phyloP scores from a whole-genome alignment of 768 basidiomycete genomes.

The Trametes punicea region DNA sequence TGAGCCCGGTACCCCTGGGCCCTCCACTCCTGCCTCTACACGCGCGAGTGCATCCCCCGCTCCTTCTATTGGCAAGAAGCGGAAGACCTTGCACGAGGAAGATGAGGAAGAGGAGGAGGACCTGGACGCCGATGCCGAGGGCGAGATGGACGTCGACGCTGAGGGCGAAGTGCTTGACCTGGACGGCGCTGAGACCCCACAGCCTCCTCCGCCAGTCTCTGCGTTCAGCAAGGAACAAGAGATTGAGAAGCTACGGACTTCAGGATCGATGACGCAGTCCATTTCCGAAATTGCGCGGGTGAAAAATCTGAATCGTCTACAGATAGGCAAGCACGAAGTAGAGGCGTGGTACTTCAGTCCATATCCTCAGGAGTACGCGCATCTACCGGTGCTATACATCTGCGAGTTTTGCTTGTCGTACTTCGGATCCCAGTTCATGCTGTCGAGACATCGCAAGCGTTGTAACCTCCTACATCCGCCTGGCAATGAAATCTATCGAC shows the following conservation, averaged over 20 bases:
- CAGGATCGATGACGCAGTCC: conserved; percentile 98
- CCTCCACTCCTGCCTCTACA: conserved; percentile 25
- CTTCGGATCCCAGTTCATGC: conserved; percentile 88
- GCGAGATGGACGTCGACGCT: conserved; percentile 42
- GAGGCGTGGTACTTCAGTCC: conserved; percentile 99
- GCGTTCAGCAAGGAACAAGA: conserved; percentile 96
- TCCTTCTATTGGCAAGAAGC: conserved; percentile 56
- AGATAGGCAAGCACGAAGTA: conserved; percentile 95
- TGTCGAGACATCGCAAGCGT: conserved; percentile 85
- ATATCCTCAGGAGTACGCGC: conserved; percentile 97
- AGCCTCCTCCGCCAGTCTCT: conserved; percentile 49
- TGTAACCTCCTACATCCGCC: conserved; percentile 93
- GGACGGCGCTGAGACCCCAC: conserved; percentile 47
- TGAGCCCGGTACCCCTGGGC: conserved; percentile 24
- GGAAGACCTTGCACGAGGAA: conserved; percentile 64
- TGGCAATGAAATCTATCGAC: conserved; percentile 98
- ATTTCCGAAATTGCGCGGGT: conserved; percentile 97
- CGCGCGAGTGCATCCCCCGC: conserved; percentile 55
- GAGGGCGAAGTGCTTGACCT: conserved; percentile 63
- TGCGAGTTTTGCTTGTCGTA: conserved; percentile 98
- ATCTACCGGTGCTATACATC: conserved; percentile 91
- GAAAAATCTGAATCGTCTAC: conserved; percentile 95
- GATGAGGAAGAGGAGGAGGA: conserved; percentile 45
- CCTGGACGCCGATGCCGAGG: conserved; percentile 58
- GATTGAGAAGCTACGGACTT: conserved; percentile 96